Evolutionary conservation across 208 protist species (phyloP), one percentile per base, ranked within the genome.

Genomic region (Trypanosoma theileri): DNA sequence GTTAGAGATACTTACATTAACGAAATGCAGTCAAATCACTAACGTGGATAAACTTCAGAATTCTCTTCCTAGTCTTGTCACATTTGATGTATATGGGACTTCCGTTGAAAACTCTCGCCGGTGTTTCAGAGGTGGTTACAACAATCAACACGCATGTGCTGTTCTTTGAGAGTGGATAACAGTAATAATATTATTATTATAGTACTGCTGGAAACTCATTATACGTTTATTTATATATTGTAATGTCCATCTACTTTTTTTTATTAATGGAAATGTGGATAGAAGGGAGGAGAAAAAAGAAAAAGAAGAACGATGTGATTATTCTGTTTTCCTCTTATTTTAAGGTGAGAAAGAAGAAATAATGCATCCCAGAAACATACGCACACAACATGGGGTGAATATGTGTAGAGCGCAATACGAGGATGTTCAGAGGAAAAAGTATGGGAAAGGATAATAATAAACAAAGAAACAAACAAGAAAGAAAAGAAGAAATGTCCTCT

Each of bases 71-170:
- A 79, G 83, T 51, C 75, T 94, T 11, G 81, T 87, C 58, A 70
- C 81, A 40, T 75, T 94, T 22, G 89, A 94, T 60, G 79, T 90
- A 19, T 94, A 94, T 63, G 89, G 89, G 9, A 94, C 89, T 4
- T 84, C 84, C 1, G 79, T 94, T 22, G 79, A 84, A 13, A 81
- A 70, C 41, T 68, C 62, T 21, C 70, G 62, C 40, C 61, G 70
- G 13, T 69, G 44, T 19, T 19, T 85, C 7, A 76, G 84, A 31
- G 75, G 76, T 3, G 79, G 84, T 9, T 76, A 88, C 60, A 80
- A 74, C 7, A 65, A 71, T 57, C 78, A 85, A 59, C 73, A 76
- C 56, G 79, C 86, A n/a, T 94, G 89, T 60, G 24, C 28, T 14
- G 66, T 86, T 51, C 69, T 94, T 72, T 94, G 69, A 78, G 22